A percentile compares a stretch with the other conserved stretches of the same genome.
These are phyloP conservation scores for Choiromyces venosus DNA, from an alignment of 495 filamentous ascomycete genomes.

Conservation along the genomic window DNA sequence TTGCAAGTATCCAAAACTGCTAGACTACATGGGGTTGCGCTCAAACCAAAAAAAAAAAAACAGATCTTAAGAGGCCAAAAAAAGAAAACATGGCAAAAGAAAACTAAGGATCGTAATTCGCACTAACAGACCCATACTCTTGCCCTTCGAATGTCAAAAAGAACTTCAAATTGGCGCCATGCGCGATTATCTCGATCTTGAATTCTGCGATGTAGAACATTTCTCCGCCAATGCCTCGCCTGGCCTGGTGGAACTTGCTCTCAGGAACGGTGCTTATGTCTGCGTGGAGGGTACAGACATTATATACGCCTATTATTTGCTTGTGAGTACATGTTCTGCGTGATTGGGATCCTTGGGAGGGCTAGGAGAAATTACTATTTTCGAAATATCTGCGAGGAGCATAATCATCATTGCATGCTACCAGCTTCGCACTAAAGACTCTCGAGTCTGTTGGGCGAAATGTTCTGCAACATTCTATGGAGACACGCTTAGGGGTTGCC, in stretches of 20 bases:
- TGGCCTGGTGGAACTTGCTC: constrained; percentile 7
- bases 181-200: neutral
- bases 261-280: constrained; percentile 19
- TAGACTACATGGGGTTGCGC: neutral
- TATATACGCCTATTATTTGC: constrained; percentile 2
- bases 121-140: neutral
- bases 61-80: neutral
- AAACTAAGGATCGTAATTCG: constrained; percentile 1
- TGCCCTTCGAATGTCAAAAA: neutral
- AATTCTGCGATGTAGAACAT: neutral
- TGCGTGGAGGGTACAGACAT: constrained; percentile 20
- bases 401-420: neutral
- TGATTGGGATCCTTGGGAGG: neutral
- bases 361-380: neutral
- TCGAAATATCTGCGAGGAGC: neutral
- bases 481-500: constrained; percentile 4
- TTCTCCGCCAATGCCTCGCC: neutral
- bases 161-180: neutral
- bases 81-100: neutral
- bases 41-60: neutral
- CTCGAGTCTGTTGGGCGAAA: neutral
- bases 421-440: constrained; percentile 9
- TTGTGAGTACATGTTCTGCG: neutral
- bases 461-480: neutral
- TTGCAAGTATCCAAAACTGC: neutral